Percentiles rank a stretch among this genome's conserved stretches.
Evolutionary conservation across 805 yeast species (phyloP).

Genomic region (Spathaspora passalidarum): DNA sequence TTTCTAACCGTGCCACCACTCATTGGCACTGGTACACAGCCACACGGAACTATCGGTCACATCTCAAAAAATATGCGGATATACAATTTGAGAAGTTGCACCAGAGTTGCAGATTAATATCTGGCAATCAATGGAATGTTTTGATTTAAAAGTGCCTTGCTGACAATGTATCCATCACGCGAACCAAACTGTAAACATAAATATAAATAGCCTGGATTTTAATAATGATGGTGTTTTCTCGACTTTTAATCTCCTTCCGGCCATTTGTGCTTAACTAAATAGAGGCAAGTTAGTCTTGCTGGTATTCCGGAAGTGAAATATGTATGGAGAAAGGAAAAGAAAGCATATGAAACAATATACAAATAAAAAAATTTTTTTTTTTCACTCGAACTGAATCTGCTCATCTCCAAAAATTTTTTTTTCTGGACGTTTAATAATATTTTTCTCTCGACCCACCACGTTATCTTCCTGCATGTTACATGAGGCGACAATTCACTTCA

Average conservation of each 20-base stretch:
- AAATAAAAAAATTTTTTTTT: not conserved
- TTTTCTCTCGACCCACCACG: not conserved
- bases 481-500: not conserved
- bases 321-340: conserved; percentile 21
- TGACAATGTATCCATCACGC: conserved; percentile 44
- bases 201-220: conserved; percentile 28
- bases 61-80: too few relatives aligned
- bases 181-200: conserved; percentile 28
- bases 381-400: not conserved
- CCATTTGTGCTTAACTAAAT: conserved; percentile 48
- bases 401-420: conserved; percentile 2
- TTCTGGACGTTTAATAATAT: not conserved
- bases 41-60: too few relatives aligned
- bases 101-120: too few relatives aligned
- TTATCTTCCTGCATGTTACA: not conserved
- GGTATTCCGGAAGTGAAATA: conserved; percentile 44
- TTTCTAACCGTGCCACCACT: too few relatives aligned
- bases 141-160: conserved; percentile 22
- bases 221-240: conserved; percentile 21
- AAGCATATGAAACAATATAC: not conserved
- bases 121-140: too few relatives aligned
- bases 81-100: too few relatives aligned
- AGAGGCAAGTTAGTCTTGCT: conserved; percentile 40
- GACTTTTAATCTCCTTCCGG: conserved; percentile 40
- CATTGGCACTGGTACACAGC: too few relatives aligned